Evolutionary conservation across 345 rosid species (phyloP), one percentile per base, ranked within the genome.

Genomic region (Triadica sebifera): DNA sequence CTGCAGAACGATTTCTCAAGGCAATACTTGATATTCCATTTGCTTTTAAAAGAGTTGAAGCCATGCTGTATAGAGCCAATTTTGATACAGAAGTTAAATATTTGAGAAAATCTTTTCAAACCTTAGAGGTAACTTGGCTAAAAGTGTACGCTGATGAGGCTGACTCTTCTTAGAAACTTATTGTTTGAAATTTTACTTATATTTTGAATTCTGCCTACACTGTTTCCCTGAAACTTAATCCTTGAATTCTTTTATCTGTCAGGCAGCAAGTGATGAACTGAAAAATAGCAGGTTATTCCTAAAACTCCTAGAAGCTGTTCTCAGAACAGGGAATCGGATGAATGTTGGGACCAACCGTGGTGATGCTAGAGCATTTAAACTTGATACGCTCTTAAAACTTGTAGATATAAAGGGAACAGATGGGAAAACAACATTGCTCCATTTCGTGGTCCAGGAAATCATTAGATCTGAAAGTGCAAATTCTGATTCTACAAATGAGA

Each of bases 391-490:
- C 61, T 71, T 95, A 71, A 95, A 95, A 84, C 97, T 92, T n/a
- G 98, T 90, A 51, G 99, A 95, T 81, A 83, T 95, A 78, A 92
- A 95, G 83, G 98, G 97, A 67, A 86, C 94, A 4, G 99, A 95
- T 64, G 99, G 99, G 65, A 92, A 95, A 81, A 95, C 99, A 67
- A 92, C 99, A 49, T 87, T 92, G 77, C 98, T 94, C 45, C 99
- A 94, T 77, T 94, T 94, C 78, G 99, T 94, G 61, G 99, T 94
- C 81, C 99, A 94, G 84, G 99, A 92, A 86, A 92, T 95, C 82
- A 91, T 92, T 69, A 86, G 87, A 84, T 83, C 98, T 0, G 98
- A 95, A 82, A 92, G 89, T 58, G 77, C 82, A 45, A 72, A 45
- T 41, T 72, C 86, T 50, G 74, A 79, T 80, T 72, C 84, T 62